Conservation (phyloP, 768 basidiomycete species). For the Dendrothele bispora region DNA sequence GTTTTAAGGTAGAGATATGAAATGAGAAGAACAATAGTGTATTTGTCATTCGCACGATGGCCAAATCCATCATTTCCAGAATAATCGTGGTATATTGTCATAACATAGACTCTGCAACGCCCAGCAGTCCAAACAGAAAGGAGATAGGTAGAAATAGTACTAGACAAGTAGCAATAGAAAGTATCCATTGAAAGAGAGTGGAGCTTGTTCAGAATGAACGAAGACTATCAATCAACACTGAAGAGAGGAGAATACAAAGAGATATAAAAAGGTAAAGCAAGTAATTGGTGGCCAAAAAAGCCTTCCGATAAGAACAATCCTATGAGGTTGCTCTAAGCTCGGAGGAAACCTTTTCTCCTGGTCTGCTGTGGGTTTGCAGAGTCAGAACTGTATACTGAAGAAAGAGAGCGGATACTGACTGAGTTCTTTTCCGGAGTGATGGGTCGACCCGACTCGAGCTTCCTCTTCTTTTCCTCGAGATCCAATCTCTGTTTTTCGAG, state of each 20-base stretch:
- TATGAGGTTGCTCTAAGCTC: slow-evolving; percentile 44
- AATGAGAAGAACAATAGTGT: too few relatives aligned
- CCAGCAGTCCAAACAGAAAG: slow-evolving; percentile 16
- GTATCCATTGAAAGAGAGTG: slow-evolving; percentile 18
- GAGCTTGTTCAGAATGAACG: neutral
- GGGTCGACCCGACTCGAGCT: slow-evolving; percentile 91
- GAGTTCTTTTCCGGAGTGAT: slow-evolving; percentile 92
- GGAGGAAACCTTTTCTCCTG: slow-evolving; percentile 77
- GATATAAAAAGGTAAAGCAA: slow-evolving; percentile 23
- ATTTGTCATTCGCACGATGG: too few relatives aligned
- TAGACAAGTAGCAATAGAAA: slow-evolving; percentile 29
- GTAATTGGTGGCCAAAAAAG: slow-evolving; percentile 22
- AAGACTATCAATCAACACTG: neutral
- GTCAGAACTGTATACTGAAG: slow-evolving; percentile 14
- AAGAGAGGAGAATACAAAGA: neutral
- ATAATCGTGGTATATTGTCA: neutral
- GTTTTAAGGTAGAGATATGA: slow-evolving; percentile 1
- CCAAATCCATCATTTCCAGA: neutral
- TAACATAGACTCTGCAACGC: slow-evolving; percentile 13
- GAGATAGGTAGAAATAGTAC: slow-evolving; percentile 31
- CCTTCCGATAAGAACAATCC: too few relatives aligned
- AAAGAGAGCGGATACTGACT: slow-evolving; percentile 45
- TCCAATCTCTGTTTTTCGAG: slow-evolving; percentile 94
- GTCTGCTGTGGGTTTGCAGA: slow-evolving; percentile 38
- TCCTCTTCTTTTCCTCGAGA: slow-evolving; percentile 97